A percentile compares a stretch with the other conserved stretches of the same genome.
These are phyloP conservation scores for Microstroma glucosiphilum DNA, from an alignment of 1,284 basidiomycete genomes.

Conservation along the genomic window DNA sequence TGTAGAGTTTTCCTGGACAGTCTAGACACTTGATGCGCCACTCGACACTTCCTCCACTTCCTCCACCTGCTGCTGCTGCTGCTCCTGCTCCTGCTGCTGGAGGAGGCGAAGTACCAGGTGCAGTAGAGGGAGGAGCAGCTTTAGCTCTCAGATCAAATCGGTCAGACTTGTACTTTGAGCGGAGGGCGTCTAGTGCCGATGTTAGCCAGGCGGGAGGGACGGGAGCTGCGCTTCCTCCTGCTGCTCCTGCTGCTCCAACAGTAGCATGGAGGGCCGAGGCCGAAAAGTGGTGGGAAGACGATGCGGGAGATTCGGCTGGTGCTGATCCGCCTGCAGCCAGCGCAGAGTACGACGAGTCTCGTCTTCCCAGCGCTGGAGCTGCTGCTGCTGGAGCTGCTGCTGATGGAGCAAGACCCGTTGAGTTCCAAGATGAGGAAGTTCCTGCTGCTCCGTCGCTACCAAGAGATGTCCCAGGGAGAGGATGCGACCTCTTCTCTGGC, in stretches of 20 bases:
- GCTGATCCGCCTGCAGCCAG: too few species aligned
- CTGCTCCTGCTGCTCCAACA: background rate
- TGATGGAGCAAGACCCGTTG: too few species aligned
- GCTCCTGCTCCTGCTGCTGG: too few species aligned
- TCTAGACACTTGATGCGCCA: constrained; percentile 92
- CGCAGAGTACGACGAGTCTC: too few species aligned
- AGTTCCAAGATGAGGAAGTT: too few species aligned
- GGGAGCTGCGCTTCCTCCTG: background rate
- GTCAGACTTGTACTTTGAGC: constrained; percentile 71
- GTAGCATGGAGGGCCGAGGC: background rate
- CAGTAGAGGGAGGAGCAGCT: constrained; percentile 14
- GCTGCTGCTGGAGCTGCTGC: too few species aligned
- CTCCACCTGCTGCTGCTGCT: constrained; percentile 7
- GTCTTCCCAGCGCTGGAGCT: too few species aligned
- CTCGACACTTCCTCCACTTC: constrained; percentile 54
- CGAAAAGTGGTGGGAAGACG: too few species aligned
- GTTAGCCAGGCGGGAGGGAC: constrained; percentile 64
- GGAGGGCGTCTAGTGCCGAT: constrained; percentile 62
- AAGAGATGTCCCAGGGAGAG: too few species aligned
- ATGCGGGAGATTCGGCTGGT: background rate
- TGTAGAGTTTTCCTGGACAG: constrained; percentile 93
- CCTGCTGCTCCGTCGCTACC: too few species aligned
- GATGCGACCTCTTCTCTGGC: too few species aligned
- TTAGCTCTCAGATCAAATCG: constrained; percentile 56
- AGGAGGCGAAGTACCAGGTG: constrained; percentile 23